Percentiles rank a stretch among this genome's conserved stretches.
These are phyloP conservation scores for Pythium brachiatum DNA, from an alignment of 352 stramenopile species.

Conservation along the genomic window DNA sequence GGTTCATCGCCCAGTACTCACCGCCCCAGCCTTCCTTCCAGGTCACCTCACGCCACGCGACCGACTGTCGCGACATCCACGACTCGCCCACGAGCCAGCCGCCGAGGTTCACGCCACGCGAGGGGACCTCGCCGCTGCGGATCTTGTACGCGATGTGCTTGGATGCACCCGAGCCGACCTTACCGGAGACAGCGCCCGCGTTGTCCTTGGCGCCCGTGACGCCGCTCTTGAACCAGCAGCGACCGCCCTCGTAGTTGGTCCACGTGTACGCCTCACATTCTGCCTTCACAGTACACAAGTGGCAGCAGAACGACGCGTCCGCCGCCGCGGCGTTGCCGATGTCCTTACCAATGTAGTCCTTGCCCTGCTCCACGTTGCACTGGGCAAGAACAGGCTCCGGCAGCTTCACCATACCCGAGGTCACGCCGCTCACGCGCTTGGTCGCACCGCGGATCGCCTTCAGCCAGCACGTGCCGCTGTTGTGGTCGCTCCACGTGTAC, in stretches of 20 bases:
- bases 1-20: constrained; percentile 15
- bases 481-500: constrained; percentile 43
- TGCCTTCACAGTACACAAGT: not conserved
- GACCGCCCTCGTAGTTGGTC: not conserved
- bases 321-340: constrained; percentile 7
- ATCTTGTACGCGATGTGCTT: constrained; percentile 26
- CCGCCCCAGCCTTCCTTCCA: constrained; percentile 27
- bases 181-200: not conserved
- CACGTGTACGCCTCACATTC: not conserved
- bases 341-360: constrained; percentile 26
- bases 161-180: not conserved
- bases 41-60: constrained; percentile 54
- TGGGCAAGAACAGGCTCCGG: not conserved
- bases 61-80: constrained; percentile 55
- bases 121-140: constrained; percentile 19
- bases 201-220: not conserved
- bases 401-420: not conserved
- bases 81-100: constrained; percentile 31
- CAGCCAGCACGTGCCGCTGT: constrained; percentile 49
- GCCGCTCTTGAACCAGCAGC: not conserved
- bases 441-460: constrained; percentile 30
- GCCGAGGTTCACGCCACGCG: constrained; percentile 58
- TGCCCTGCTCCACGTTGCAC: not conserved
- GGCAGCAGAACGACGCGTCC: not conserved
- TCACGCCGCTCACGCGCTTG: not conserved